Percentiles rank a stretch among this genome's conserved stretches.
Evolutionary conservation across 176 grass and related monocot genomes (phyloP).

Genomic region (Stipa capillata): DNA sequence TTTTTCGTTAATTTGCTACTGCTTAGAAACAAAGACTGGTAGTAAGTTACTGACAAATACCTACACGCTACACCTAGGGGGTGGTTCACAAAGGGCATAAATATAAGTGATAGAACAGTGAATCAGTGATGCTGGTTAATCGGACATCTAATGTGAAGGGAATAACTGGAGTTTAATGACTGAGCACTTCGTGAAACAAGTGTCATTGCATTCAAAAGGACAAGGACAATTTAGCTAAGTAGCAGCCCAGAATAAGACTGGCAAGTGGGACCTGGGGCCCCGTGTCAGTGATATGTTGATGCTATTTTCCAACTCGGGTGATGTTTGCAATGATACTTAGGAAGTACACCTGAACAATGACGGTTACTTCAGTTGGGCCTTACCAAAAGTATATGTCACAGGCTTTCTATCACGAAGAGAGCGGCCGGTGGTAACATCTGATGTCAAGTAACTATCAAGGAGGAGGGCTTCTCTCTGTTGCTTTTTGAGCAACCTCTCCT

Average conservation of each 20-base stretch:
- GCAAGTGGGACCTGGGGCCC: not conserved
- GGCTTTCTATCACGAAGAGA: slow-evolving; percentile 92
- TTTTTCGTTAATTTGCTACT: not conserved
- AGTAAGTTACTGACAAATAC: not conserved
- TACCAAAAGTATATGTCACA: slow-evolving; percentile 99
- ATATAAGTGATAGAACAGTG: not conserved
- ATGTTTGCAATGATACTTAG: not conserved
- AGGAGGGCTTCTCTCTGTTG: slow-evolving; percentile 99
- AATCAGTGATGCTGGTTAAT: not conserved
- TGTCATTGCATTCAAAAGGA: not conserved
- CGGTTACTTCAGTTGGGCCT: slow-evolving; percentile 20
- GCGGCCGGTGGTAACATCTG: slow-evolving; percentile 77
- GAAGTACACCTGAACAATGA: slow-evolving; percentile 4
- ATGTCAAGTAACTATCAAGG: slow-evolving; percentile 75
- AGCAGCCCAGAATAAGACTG: not conserved
- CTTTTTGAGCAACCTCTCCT: slow-evolving; percentile 92
- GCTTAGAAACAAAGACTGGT: not conserved
- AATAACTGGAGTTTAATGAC: not conserved
- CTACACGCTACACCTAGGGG: not conserved
- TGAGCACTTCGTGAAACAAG: not conserved
- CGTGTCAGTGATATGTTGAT: no score
- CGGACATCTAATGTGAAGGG: not conserved
- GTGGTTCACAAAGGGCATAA: not conserved
- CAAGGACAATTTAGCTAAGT: not conserved
- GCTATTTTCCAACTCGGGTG: not conserved